These are phyloP conservation scores for Ettlia oleoabundans DNA, from an alignment of 139 green algal genomes.

Conservation along the genomic window DNA sequence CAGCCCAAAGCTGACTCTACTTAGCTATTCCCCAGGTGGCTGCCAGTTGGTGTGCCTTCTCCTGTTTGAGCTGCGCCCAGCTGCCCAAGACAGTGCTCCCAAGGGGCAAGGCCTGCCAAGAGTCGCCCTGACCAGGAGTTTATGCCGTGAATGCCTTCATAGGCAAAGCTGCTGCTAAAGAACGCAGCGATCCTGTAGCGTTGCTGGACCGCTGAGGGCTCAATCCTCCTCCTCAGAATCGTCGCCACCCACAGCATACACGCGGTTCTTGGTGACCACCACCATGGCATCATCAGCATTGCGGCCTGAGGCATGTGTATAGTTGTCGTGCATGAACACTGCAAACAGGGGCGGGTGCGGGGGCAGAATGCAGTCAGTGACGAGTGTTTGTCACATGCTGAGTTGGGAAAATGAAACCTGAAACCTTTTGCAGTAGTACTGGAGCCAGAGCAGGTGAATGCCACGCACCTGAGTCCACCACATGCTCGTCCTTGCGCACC, in stretches of 20 bases:
- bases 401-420: neutral
- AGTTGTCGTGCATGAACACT: constrained; percentile 81
- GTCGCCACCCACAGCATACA: constrained; percentile 46
- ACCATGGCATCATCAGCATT: constrained; percentile 62
- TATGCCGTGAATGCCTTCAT: too few species aligned
- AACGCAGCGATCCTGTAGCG: too few species aligned
- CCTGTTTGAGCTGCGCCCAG: too few species aligned
- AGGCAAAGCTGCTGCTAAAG: too few species aligned
- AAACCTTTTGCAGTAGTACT: neutral
- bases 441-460: neutral
- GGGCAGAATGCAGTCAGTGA: neutral
- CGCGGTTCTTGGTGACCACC: constrained; percentile 55
- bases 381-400: neutral
- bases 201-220: neutral
- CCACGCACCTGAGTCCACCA: constrained; percentile 72
- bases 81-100: too few species aligned
- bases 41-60: too few species aligned
- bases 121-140: too few species aligned
- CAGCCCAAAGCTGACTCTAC: too few species aligned
- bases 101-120: too few species aligned
- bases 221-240: constrained; percentile 32
- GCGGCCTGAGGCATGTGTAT: constrained; percentile 15
- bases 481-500: constrained; percentile 75
- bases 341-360: neutral
- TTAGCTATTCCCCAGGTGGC: too few species aligned